Percentiles rank a stretch among this genome's conserved stretches.
Evolutionary conservation across 441 rosid genomes (phyloP).

Genomic region (Geranium incanum): DNA sequence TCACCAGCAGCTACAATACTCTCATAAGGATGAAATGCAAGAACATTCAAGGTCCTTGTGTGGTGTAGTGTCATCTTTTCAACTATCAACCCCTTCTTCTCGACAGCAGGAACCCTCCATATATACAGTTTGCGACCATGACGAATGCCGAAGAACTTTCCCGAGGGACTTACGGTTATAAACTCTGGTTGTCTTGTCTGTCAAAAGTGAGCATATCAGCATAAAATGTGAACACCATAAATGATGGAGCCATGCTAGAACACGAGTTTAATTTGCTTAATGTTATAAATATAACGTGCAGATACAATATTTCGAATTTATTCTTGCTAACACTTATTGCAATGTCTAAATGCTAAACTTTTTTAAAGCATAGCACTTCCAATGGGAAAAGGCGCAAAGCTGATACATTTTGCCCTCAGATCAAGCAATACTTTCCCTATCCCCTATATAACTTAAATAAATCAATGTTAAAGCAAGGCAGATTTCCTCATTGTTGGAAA

Average conservation of each 20-base stretch:
- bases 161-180: conserved; percentile 54
- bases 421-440: neutral
- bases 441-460: neutral
- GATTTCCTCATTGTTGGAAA: neutral
- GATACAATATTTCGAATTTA: neutral
- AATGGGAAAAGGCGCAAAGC: neutral
- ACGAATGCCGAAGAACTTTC: conserved; percentile 55
- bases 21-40: conserved; percentile 83
- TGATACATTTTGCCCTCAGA: neutral
- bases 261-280: neutral
- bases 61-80: conserved; percentile 74
- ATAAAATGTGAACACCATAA: conserved; percentile 11
- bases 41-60: conserved; percentile 51
- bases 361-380: neutral
- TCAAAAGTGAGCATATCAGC: conserved; percentile 17
- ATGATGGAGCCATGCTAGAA: too few species aligned
- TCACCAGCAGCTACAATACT: conserved; percentile 85
- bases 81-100: conserved; percentile 32
- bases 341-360: neutral
- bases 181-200: conserved; percentile 62
- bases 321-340: neutral
- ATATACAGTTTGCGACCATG: conserved; percentile 49
- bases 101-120: conserved; percentile 65
- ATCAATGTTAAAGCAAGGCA: neutral
- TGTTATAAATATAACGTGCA: neutral